Conservation (phyloP, 2,329 filamentous ascomycete species). For the Colletotrichum incanum region DNA sequence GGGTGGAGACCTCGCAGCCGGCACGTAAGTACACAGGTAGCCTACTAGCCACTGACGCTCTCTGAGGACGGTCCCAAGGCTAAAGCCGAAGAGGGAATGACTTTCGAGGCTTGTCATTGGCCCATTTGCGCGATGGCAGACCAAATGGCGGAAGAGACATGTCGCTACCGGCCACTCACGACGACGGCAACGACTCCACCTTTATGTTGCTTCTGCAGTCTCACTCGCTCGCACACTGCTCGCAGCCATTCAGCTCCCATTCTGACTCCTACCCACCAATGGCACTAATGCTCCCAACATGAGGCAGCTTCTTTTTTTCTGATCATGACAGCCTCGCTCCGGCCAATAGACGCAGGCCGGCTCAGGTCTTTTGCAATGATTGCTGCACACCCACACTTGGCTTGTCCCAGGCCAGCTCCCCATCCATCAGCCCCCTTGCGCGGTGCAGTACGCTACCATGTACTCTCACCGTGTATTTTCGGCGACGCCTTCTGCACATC, state of each 20-base stretch:
- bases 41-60: no score
- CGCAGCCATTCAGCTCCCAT: slow-evolving; percentile 8
- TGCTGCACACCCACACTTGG: slow-evolving; percentile 3
- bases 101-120: slow-evolving; percentile 20
- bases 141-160: background rate
- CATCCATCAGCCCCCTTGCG: background rate
- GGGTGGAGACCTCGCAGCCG: background rate
- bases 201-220: background rate
- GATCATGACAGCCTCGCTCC: background rate
- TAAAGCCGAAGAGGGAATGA: slow-evolving; percentile 29
- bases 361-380: slow-evolving; percentile 7
- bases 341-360: slow-evolving; percentile 24
- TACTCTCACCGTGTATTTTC: slow-evolving; percentile 18
- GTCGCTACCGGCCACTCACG: slow-evolving; percentile 5
- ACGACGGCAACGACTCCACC: background rate
- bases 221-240: slow-evolving; percentile 5
- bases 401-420: slow-evolving; percentile 11
- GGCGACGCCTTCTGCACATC: slow-evolving; percentile 27
- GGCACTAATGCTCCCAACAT: slow-evolving; percentile 8
- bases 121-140: slow-evolving; percentile 36
- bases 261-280: slow-evolving; percentile 18
- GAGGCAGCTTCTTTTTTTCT: slow-evolving; percentile 8
- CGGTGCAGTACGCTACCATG: background rate
- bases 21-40: background rate
- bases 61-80: slow-evolving; percentile 15